Evolutionary conservation across 331 rosid species (phyloP), one percentile per base, ranked within the genome.

Genomic region (Phaseolus coccineus): DNA sequence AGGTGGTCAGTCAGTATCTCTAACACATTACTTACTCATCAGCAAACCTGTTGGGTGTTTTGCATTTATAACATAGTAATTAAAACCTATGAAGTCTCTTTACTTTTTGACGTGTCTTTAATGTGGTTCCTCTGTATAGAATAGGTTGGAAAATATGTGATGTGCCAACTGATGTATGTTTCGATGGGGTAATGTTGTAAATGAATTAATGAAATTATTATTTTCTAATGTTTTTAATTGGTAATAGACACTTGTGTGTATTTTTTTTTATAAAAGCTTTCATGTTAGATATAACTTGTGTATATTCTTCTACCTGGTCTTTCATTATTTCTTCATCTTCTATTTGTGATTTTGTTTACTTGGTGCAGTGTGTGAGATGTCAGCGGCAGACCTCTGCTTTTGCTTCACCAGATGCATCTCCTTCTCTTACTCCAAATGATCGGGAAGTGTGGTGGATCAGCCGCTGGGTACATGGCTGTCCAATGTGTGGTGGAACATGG

Each of bases 401-500:
- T 80, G 82, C 90, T 70, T 89, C 96, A 67, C 87, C 92, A 4
- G 89, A 83, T 86, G 82, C 90, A 22, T 42, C 90, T 64, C 77
- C 63, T 77, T 78, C 90, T 73, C 52, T 88, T 51, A 80, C 77
- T 82, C 97, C 87, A 75, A 87, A 78, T 64, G 96, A 88, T 59
- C 78, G 89, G 65, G 97, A 93, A 87, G 84, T 83, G 48, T 93
- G 96, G 97, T 96, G 99, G 99, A 91, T 96, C 86, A 91, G 96
- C 87, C 96, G 99, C 74, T 96, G 99, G 99, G 96, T 89, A 53
- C 87, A 91, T 62, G 91, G 97, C 76, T 96, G 99, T 82, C 99
- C 99, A 14, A 93, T 96, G 96, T 96, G 99, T 63, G 98, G 98
- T 66, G 99, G 99, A 87, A 91, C 98, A 63, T 93, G 99, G 99